Evolutionary conservation across 2,329 filamentous ascomycete genomes (phyloP).

Genomic region (Epichloe brachyelytri): DNA sequence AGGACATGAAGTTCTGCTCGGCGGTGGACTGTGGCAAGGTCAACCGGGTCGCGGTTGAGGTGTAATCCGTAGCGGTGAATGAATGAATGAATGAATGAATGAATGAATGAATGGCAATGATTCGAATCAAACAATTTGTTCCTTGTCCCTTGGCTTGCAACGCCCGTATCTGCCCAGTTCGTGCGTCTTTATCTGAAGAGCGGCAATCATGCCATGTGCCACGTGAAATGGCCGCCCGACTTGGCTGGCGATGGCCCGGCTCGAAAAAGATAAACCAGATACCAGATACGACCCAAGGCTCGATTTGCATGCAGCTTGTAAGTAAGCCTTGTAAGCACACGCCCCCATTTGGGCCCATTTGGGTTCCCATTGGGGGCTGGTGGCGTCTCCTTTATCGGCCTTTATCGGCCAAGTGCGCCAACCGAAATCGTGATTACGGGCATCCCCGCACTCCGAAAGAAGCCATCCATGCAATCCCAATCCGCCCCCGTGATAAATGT

Average conservation of each 20-base stretch:
- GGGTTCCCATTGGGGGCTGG: not conserved
- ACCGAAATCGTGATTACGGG: not conserved
- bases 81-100: too few species aligned
- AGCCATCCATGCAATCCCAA: not conserved
- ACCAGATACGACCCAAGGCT: not conserved
- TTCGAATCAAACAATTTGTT: too few species aligned
- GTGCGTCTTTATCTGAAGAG: too few species aligned
- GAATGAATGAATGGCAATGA: too few species aligned
- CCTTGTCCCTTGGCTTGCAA: too few species aligned
- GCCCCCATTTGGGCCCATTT: too few species aligned
- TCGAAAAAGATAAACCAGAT: not conserved
- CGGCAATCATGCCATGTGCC: too few species aligned
- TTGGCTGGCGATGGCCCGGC: not conserved
- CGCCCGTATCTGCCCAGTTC: too few species aligned
- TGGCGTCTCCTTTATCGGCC: constrained; percentile 7
- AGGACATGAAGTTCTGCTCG: constrained; percentile 21
- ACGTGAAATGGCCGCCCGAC: not conserved
- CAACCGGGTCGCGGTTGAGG: constrained; percentile 6
- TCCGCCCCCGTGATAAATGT: not conserved
- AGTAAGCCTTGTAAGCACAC: too few species aligned
- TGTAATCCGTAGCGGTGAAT: not conserved
- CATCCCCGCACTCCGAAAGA: constrained; percentile 1
- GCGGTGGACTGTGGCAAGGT: constrained; percentile 21
- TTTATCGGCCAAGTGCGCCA: constrained; percentile 3
- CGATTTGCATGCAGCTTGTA: not conserved